phyloP scores from a whole-genome alignment of 78 protist genomes.

The Dictyostelium intermedium region DNA sequence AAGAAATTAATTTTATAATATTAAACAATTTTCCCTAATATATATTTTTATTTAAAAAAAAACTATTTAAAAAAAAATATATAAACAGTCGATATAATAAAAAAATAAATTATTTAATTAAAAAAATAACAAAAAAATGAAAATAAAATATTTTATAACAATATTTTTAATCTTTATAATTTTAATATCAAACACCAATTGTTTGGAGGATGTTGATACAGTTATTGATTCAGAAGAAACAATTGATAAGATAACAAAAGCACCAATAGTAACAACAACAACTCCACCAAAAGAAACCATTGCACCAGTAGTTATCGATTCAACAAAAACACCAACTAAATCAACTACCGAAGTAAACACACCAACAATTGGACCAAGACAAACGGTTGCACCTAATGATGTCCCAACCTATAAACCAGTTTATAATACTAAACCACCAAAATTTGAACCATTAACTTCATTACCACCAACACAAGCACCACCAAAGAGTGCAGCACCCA shows the following conservation, averaged over 20 bases:
- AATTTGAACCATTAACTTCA: not conserved
- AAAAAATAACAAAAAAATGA: not conserved
- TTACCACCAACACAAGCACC: not conserved
- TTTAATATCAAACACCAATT: not conserved
- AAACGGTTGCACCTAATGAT: conserved; percentile 1
- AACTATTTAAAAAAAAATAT: not conserved
- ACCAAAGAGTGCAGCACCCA: not conserved
- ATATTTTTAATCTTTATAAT: not conserved
- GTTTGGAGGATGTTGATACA: not conserved
- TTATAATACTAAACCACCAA: not conserved
- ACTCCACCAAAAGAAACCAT: not conserved
- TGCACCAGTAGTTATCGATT: not conserved
- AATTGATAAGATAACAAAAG: not conserved
- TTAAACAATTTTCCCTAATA: not conserved
- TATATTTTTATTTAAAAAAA: no score
- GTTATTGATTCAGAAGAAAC: not conserved
- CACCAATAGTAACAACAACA: not conserved
- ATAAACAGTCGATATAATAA: not conserved
- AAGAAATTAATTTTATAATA: no score
- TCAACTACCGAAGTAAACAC: not conserved
- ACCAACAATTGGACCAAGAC: not conserved
- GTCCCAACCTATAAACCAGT: not conserved
- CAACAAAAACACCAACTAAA: not conserved
- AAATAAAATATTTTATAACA: not conserved
- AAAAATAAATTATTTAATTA: no score